Evolutionary conservation across 345 rosid species (phyloP).

Genomic region (Brassica juncea): DNA sequence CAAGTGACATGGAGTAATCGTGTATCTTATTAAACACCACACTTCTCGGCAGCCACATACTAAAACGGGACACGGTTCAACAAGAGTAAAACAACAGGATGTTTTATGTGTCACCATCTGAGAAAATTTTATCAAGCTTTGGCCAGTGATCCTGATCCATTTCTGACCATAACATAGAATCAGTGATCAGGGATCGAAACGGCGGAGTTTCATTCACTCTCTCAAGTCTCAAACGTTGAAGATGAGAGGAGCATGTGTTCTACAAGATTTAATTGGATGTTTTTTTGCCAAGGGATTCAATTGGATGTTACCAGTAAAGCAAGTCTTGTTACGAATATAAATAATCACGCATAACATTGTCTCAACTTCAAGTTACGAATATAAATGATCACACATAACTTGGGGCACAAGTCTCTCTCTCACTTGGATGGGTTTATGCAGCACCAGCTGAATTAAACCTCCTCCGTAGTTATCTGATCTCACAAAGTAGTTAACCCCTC

Average conservation of each 20-base stretch:
- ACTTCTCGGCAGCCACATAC: not conserved
- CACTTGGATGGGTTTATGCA: constrained; percentile 24
- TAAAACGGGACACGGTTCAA: constrained; percentile 8
- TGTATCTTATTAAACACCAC: not conserved
- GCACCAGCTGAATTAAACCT: constrained; percentile 58
- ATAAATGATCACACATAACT: constrained; percentile 30
- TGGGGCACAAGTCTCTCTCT: constrained; percentile 17
- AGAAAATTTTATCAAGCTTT: not conserved
- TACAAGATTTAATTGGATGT: no score
- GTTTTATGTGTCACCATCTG: constrained; percentile 6
- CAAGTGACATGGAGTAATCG: not conserved
- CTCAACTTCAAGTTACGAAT: not conserved
- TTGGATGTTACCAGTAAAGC: not conserved
- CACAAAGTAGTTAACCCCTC: constrained; percentile 78
- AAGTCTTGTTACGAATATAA: constrained; percentile 22
- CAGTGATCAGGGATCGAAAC: constrained; percentile 70
- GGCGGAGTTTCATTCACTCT: constrained; percentile 71
- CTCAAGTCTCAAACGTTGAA: constrained; percentile 51
- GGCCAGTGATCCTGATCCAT: not conserved
- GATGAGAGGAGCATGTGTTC: constrained; percentile 51
- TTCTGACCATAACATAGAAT: constrained; percentile 46
- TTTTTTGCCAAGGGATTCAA: no score
- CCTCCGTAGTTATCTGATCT: constrained; percentile 65
- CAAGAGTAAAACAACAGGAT: not conserved
- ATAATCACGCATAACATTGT: constrained; percentile 16